These are phyloP conservation scores for Aureobasidium sp. DNA, from an alignment of 2,329 filamentous ascomycete species.

Conservation along the genomic window DNA sequence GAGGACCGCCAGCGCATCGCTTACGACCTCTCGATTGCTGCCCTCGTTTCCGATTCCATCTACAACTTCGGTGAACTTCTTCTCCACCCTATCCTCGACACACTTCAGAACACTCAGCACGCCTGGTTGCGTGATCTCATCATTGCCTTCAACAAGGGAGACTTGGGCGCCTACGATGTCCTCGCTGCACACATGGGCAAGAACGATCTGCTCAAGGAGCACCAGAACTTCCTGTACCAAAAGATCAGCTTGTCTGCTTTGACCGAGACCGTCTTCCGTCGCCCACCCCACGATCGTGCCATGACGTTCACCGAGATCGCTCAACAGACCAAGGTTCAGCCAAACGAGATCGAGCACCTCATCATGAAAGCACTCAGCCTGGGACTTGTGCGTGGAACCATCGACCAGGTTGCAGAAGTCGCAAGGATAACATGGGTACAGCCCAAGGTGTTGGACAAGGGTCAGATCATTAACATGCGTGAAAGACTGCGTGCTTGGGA, in stretches of 20 bases:
- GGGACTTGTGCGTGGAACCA: constrained; percentile 80
- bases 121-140: constrained; percentile 92
- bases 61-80: constrained; percentile 99
- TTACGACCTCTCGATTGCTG: constrained; percentile 87
- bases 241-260: constrained; percentile 97
- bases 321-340: constrained; percentile 83
- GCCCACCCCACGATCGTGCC: constrained; percentile 87
- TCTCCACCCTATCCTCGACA: constrained; percentile 89
- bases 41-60: constrained; percentile 86
- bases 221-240: constrained; percentile 80
- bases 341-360: constrained; percentile 91
- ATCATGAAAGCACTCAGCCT: constrained; percentile 99
- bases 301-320: constrained; percentile 88
- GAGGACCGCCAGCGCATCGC: constrained; percentile 75
- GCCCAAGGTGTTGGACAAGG: constrained; percentile 93
- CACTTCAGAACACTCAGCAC: constrained; percentile 65
- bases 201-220: constrained; percentile 69
- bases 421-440: constrained; percentile 98
- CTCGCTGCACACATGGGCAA: constrained; percentile 64
- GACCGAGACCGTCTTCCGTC: constrained; percentile 92
- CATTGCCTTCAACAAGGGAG: constrained; percentile 94
- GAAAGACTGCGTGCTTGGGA: constrained; percentile 88
- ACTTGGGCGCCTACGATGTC: constrained; percentile 78
- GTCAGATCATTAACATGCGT: constrained; percentile 90
- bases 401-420: constrained; percentile 91